Conservation (phyloP, 768 basidiomycete genomes). For the Saitozyma sp. region DNA sequence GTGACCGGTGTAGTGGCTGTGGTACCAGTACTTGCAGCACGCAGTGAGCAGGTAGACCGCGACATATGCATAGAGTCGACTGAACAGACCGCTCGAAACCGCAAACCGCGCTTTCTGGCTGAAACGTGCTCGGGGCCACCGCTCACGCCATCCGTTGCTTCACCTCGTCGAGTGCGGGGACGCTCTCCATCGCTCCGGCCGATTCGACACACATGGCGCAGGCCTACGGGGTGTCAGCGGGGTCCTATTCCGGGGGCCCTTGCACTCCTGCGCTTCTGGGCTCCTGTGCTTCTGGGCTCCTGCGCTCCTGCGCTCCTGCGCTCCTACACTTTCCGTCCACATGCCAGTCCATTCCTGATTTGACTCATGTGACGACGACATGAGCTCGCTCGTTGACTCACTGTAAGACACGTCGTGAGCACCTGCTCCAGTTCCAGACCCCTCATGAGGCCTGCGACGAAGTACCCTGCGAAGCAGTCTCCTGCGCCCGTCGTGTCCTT, state of each 20-base stretch:
- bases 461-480: constrained; percentile 51
- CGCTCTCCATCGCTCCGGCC: constrained; percentile 48
- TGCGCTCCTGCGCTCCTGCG: too few species aligned
- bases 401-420: constrained; percentile 41
- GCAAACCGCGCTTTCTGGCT: too few species aligned
- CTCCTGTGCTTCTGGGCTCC: background rate
- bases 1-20: too few species aligned
- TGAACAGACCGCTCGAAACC: too few species aligned
- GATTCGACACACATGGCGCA: constrained; percentile 52
- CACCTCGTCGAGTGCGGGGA: constrained; percentile 13
- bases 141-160: background rate
- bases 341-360: too few species aligned
- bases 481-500: constrained; percentile 53
- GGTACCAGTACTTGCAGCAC: too few species aligned
- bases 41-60: too few species aligned
- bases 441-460: constrained; percentile 48
- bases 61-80: too few species aligned
- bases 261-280: background rate
- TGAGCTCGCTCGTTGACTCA: constrained; percentile 16
- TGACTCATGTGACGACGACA: too few species aligned
- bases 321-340: too few species aligned
- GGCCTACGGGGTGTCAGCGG: constrained; percentile 29
- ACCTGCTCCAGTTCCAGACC: constrained; percentile 28
- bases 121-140: too few species aligned
- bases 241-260: background rate